Evolutionary conservation across 2,329 filamentous ascomycete species (phyloP), one percentile per base, ranked within the genome.

Genomic region (Penicillium sp.): DNA sequence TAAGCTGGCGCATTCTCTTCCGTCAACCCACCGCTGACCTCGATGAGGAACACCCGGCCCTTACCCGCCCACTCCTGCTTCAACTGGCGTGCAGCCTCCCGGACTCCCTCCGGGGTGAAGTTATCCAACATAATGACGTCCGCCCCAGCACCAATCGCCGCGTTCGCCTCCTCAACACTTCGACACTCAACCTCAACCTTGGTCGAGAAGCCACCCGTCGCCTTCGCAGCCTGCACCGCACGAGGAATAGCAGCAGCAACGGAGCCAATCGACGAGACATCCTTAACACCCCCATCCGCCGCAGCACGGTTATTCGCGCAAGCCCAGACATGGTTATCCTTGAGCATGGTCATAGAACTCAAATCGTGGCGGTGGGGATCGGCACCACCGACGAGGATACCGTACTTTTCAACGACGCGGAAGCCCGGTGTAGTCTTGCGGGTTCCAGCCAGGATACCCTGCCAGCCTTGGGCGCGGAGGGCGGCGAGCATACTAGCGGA

Each of bases 101-200:
- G 86, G 56, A 96, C 86, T 0, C 86, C 90, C 1, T 89, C 86
- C 0, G 87, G 85, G 0, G 84, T 86, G 68, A 97, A 99, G 72
- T 99, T 99, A 70, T 99, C 94, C 54, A 99, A 76, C 94, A 99
- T 99, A 55, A 99, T 86, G 18, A 99, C 86, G 70, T 99, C 92
- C 0, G 94, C 94, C 0, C 94, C 94, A 0, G 92, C 92, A 3
- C 77, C 83, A 63, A 96, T 92, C 0, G 94, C 94, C 74, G 95
- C 90, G 69, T 96, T 86, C 0, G 94, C 94, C 75, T 96, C 91
- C 39, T 81, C 85, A 72, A 96, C 86, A 64, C 80, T 88, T 76
- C 92, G 90, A 42, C 94, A 94, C 77, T 99, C 92, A 22, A 99
- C 94, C 76, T 99, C 94, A 36, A 99, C 82, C 79, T 97, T 99